Evolutionary conservation across 495 filamentous ascomycete species (phyloP), one percentile per base, ranked within the genome.

Genomic region (Pseudevernia furfuracea): DNA sequence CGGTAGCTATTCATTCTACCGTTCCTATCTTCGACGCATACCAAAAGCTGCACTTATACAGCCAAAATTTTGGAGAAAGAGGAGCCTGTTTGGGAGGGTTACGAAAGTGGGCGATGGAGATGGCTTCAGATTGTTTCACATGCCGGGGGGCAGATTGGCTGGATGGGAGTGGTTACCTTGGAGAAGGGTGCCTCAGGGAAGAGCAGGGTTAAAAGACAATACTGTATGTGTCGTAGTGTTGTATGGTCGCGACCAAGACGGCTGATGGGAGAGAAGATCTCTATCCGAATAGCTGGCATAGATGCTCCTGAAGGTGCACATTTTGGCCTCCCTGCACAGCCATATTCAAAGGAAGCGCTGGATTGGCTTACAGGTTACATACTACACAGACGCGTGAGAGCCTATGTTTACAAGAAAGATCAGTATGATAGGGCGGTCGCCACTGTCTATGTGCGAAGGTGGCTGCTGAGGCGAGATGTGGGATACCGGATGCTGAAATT

Each of bases 51-150:
- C 79, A 9, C 78, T 89, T 67, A 92, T 98, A 70, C 81, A 82
- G 61, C 84, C 89, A 3, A 77, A 72, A 12, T 82, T 82, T 70
- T 81, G 75, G 60, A 85, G 89, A 25, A 82, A 76, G 59, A 81
- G 91, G 64, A 89, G 83, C 60, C 68, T 97, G 58, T 86, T 93
- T 68, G 94, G 94, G 11, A 81, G 78, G 61, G 94, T 97, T 5
- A 96, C 94, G 36, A 92, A 89, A 66, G 94, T 98, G 32, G 95
- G 95, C 58, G 94, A 98, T 79, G 95, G 90, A 0, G 94, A 98
- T 71, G 91, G 91, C 67, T 97, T 98, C 73, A 85, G 91, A 59
- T 73, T 98, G 12, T 98, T 88, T 73, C 94, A 98, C 74, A 96
- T 91, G 0, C 94, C 94, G 0, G 94, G 95, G 17, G 94, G 94